These are phyloP conservation scores for Clarireedia paspali DNA, from an alignment of 2,329 filamentous ascomycete species.

Conservation along the genomic window DNA sequence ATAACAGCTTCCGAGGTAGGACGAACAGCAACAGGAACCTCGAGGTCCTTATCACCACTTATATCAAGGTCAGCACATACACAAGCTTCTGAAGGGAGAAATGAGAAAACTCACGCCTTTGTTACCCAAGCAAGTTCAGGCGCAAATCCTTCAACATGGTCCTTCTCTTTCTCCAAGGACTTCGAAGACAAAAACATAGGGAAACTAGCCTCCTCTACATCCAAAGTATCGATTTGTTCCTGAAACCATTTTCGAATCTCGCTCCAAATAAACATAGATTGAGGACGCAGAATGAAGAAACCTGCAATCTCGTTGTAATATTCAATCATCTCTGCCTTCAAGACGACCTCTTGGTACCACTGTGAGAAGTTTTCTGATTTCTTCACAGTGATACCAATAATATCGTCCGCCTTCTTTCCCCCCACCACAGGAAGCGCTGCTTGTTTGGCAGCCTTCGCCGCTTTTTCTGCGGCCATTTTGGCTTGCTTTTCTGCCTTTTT, in stretches of 20 bases:
- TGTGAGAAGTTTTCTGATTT: conserved; percentile 83
- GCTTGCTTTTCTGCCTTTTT: conserved; percentile 61
- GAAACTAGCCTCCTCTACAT: conserved; percentile 93
- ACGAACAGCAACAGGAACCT: conserved; percentile 64
- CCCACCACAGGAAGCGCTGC: conserved; percentile 43
- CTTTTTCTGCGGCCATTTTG: conserved; percentile 53
- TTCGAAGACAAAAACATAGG: conserved; percentile 92
- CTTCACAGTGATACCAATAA: conserved; percentile 81
- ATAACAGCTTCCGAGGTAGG: conserved; percentile 73
- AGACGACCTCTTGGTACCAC: conserved; percentile 97
- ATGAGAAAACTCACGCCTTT: conserved; percentile 53
- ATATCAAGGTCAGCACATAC: conserved; percentile 22
- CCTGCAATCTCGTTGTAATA: conserved; percentile 93
- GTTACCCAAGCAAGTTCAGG: conserved; percentile 88
- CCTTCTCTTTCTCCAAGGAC: conserved; percentile 73
- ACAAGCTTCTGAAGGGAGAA: conserved; percentile 6
- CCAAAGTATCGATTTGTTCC: conserved; percentile 76
- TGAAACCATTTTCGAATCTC: conserved; percentile 61
- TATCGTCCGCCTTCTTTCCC: conserved; percentile 54
- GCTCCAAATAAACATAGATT: conserved; percentile 61
- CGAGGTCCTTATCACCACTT: conserved; percentile 85
- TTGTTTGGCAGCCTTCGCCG: conserved; percentile 54
- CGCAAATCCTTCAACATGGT: conserved; percentile 97
- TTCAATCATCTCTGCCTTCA: conserved; percentile 95
- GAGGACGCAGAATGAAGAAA: conserved; percentile 83